These are phyloP conservation scores for Colletotrichum truncatum DNA, from an alignment of 2,329 filamentous ascomycete species.

Conservation along the genomic window DNA sequence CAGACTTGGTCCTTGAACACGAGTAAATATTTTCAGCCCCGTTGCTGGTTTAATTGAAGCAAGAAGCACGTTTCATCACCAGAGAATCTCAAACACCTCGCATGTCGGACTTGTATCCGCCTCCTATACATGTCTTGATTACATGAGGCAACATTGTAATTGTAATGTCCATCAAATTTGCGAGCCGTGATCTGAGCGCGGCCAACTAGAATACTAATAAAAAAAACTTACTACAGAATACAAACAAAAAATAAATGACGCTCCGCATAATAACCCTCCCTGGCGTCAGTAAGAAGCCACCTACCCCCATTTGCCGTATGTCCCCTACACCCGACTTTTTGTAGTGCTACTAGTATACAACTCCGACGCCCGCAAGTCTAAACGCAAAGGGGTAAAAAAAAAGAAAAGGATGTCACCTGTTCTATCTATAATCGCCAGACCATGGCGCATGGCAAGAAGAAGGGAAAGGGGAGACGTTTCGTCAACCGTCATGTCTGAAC, in stretches of 20 bases:
- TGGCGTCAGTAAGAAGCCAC: not conserved
- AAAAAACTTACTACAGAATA: too few relatives aligned
- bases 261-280: not conserved
- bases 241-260: not conserved
- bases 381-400: not conserved
- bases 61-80: too few relatives aligned
- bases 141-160: not conserved
- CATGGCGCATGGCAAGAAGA: not conserved
- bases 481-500: not conserved
- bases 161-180: not conserved
- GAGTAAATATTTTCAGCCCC: too few relatives aligned
- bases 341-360: conserved; percentile 25
- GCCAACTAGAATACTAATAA: not conserved
- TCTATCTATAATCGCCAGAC: not conserved
- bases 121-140: too few relatives aligned
- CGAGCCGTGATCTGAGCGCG: not conserved
- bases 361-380: conserved; percentile 18
- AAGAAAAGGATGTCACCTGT: not conserved
- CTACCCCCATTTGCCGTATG: not conserved
- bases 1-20: too few relatives aligned
- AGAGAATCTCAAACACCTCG: too few relatives aligned
- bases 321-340: conserved; percentile 5
- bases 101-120: too few relatives aligned
- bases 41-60: too few relatives aligned
- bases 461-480: not conserved